Evolutionary conservation across 2,329 filamentous ascomycete species (phyloP).

Genomic region (Venturia asperata): DNA sequence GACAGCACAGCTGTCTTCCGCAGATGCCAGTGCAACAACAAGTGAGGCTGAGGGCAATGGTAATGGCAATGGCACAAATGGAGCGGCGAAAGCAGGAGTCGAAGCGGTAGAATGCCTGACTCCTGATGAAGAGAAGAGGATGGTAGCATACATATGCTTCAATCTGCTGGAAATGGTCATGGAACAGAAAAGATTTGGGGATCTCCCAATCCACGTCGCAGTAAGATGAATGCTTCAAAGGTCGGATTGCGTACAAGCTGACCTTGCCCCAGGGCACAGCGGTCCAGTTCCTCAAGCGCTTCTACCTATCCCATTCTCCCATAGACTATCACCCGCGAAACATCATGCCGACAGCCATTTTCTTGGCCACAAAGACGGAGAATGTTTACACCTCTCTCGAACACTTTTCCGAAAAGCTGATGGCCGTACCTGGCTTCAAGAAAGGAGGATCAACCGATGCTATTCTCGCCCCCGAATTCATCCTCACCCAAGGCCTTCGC

Average conservation of each 20-base stretch:
- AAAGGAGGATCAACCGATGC: constrained; percentile 59
- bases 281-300: constrained; percentile 82
- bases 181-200: constrained; percentile 4
- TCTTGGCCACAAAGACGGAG: constrained; percentile 90
- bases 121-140: constrained; percentile 69
- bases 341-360: constrained; percentile 82
- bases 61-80: constrained; percentile 23
- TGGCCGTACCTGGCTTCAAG: constrained; percentile 41
- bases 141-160: constrained; percentile 73
- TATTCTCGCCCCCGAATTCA: constrained; percentile 84
- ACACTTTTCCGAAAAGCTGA: constrained; percentile 62
- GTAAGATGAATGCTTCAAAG: constrained; percentile 53
- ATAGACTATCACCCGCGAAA: constrained; percentile 94
- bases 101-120: constrained; percentile 70
- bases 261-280: constrained; percentile 58
- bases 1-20: neutral
- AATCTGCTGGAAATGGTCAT: constrained; percentile 44
- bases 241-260: constrained; percentile 23
- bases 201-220: constrained; percentile 21
- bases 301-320: constrained; percentile 90
- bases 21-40: neutral
- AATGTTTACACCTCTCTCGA: constrained; percentile 64
- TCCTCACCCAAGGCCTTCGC: constrained; percentile 82
- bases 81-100: constrained; percentile 34
- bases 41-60: constrained; percentile 22